Conservation (phyloP, 306 rosid genomes). For the Malus asiatica region DNA sequence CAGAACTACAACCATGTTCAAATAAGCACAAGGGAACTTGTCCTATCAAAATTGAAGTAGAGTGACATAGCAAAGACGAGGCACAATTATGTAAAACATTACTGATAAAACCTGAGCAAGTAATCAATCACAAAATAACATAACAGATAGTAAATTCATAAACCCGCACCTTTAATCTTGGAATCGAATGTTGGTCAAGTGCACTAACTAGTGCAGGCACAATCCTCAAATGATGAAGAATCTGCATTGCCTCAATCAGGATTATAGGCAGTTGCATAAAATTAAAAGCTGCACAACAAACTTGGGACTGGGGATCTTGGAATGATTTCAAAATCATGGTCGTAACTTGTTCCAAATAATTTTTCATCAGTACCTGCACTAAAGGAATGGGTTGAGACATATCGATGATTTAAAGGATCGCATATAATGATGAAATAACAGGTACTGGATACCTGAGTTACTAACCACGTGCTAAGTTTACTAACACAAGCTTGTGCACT, state of each 20-base stretch:
- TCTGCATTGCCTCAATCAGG: conserved; percentile 4
- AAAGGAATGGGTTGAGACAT: neutral
- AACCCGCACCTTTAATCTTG: neutral
- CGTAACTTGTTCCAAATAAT: conserved; percentile 1
- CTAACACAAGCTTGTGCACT: neutral
- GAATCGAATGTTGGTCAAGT: neutral
- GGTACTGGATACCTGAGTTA: neutral
- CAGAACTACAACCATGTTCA: neutral
- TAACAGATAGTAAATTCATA: neutral
- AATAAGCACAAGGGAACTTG: neutral
- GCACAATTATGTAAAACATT: neutral
- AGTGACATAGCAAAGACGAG: neutral
- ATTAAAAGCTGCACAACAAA: conserved; percentile 11
- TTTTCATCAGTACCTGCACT: conserved; percentile 10
- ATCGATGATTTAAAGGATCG: neutral
- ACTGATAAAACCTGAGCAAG: neutral
- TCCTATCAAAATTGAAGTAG: neutral
- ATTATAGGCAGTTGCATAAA: conserved; percentile 5
- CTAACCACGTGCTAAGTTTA: neutral
- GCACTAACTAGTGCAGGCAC: neutral
- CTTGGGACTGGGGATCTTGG: conserved; percentile 5
- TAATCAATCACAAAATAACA: neutral
- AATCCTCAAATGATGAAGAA: conserved; percentile 7
- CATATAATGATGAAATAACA: neutral
- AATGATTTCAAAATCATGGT: neutral